Evolutionary conservation across 2,329 filamentous ascomycete genomes (phyloP), one percentile per base, ranked within the genome.

Genomic region (Phoma sp.): DNA sequence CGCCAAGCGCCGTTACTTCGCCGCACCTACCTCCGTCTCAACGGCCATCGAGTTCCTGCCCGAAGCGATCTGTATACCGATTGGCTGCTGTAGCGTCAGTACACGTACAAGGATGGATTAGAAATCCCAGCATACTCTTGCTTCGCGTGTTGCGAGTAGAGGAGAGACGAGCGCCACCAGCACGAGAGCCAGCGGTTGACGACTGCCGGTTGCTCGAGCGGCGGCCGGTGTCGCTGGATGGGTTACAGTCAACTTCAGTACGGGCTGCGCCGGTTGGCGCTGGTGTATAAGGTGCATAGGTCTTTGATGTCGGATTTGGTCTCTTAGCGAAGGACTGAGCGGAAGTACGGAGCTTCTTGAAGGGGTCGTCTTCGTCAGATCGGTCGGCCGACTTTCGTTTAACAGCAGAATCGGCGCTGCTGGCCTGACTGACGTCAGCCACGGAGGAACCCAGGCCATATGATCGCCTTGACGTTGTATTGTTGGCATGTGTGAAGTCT

Each of bases 91-190:
- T 20, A 7, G 3, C 7, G 15, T 47, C 30, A 50, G 42, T 28
- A 34, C 5, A 47, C 12, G 12, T 2, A 28, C 7, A 7, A 15
- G 3, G 7, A n/a, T 15, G 3, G 7, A 23, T 9, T 3, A 10
- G 2, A 30, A 9, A 29, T 4, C 2, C 10, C 23, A 11, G 29
- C 53, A 9, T 15, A 56, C 53, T 37, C 34, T 47, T 50, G 14
- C 47, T 56, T 7, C 42, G 34, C 26, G 46, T 56, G 15, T 42
- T 46, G 12, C 53, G 53, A 33, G 40, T 38, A 21, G 53, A 50
- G 6, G 53, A 50, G 3, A 46, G 40, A 4, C 36, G 29, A 36
- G 30, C 29, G 5, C 18, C 20, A 28, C 12, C 17, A 28, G 9
- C 4, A 10, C 45, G 39, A 15, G 46, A 40, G 4, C 33, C 28